Conservation (phyloP, 306 rosid genomes). For the Coriaria nepalensis region DNA sequence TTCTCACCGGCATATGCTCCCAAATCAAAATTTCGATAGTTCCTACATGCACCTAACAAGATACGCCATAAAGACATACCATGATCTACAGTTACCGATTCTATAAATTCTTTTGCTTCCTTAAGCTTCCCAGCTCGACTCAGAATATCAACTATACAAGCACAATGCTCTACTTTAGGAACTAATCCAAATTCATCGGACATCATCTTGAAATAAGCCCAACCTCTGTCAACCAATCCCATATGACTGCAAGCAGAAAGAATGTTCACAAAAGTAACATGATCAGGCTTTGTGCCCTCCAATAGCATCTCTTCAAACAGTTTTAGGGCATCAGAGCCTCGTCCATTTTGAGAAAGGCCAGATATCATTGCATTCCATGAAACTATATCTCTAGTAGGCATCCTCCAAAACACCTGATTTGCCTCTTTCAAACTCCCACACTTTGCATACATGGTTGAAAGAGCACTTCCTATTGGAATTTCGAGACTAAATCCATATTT, state of each 20-base stretch:
- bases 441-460: conserved; percentile 77
- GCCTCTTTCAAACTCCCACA: conserved; percentile 73
- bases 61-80: conserved; percentile 72
- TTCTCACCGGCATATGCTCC: conserved; percentile 83
- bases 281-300: conserved; percentile 53
- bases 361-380: conserved; percentile 96
- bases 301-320: conserved; percentile 61
- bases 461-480: conserved; percentile 78
- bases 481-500: conserved; percentile 59
- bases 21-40: conserved; percentile 47
- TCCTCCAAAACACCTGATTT: conserved; percentile 41
- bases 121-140: conserved; percentile 74
- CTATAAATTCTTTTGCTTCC: conserved; percentile 70
- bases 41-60: conserved; percentile 64
- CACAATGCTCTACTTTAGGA: conserved; percentile 64
- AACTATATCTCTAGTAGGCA: conserved; percentile 50
- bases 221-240: conserved; percentile 61
- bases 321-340: conserved; percentile 50
- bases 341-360: conserved; percentile 71
- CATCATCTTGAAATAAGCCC: conserved; percentile 67
- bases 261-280: conserved; percentile 56
- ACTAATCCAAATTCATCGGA: conserved; percentile 33
- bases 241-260: conserved; percentile 80
- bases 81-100: conserved; percentile 63
- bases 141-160: conserved; percentile 79